These are phyloP conservation scores for Sonneratia caseolaris DNA, from an alignment of 345 rosid genomes.

Conservation along the genomic window DNA sequence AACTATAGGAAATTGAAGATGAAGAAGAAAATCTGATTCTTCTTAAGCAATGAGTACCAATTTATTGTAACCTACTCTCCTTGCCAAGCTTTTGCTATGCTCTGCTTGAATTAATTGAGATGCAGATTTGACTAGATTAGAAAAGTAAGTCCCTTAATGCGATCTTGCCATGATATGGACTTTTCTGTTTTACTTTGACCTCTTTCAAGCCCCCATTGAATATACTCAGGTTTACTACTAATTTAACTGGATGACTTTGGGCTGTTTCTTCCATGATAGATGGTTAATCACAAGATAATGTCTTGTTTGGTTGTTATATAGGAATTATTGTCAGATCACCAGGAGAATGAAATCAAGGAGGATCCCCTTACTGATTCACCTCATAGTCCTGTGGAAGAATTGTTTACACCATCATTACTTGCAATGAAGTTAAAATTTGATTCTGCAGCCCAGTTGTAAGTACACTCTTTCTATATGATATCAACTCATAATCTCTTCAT, in stretches of 20 bases:
- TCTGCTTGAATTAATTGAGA: not conserved
- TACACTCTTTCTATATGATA: conserved; percentile 6
- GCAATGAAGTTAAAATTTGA: conserved; percentile 65
- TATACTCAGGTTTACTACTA: conserved; percentile 41
- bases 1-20: not conserved
- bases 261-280: not conserved
- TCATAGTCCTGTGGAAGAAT: conserved; percentile 49
- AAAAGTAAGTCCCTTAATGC: not conserved
- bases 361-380: conserved; percentile 37
- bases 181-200: conserved; percentile 4
- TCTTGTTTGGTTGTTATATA: conserved; percentile 15
- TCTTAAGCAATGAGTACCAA: not conserved
- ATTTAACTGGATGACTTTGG: conserved; percentile 1
- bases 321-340: conserved; percentile 49
- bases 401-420: conserved; percentile 54
- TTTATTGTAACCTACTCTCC: not conserved
- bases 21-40: not conserved
- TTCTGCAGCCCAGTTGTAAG: conserved; percentile 45
- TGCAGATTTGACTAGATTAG: not conserved
- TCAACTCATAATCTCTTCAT: not conserved
- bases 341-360: conserved; percentile 34
- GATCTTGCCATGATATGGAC: conserved; percentile 2
- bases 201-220: conserved; percentile 41
- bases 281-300: not conserved
- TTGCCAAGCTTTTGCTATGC: not conserved